Percentiles rank a stretch among this genome's conserved stretches.
Conservation (phyloP, 495 filamentous ascomycete species). For the Thozetella sp. region DNA sequence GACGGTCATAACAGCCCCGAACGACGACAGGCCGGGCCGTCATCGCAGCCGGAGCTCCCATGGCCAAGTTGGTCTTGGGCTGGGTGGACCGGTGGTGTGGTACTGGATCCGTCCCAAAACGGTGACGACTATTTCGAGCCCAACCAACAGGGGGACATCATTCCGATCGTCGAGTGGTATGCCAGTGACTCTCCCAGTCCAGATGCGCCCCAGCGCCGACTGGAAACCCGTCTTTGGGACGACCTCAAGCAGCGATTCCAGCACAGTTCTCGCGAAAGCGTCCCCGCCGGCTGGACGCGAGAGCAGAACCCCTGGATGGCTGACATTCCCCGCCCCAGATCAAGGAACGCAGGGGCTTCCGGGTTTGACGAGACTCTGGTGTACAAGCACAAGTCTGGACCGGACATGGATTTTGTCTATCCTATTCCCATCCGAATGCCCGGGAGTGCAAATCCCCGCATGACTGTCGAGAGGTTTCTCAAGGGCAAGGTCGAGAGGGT, state of each 20-base stretch:
- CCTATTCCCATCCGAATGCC: background rate
- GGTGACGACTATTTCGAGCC: background rate
- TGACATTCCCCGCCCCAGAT: background rate
- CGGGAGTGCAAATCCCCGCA: background rate
- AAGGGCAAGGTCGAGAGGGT: background rate
- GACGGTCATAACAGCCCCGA: background rate
- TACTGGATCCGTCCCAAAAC: background rate
- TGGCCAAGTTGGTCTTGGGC: background rate
- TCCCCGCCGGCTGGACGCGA: background rate
- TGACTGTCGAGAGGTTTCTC: background rate
- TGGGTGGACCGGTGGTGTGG: background rate
- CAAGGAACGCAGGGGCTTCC: background rate
- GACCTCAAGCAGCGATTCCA: background rate
- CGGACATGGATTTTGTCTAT: background rate
- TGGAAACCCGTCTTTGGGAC: background rate
- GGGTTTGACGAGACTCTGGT: background rate
- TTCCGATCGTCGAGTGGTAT: background rate
- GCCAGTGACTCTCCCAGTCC: background rate
- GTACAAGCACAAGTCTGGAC: background rate
- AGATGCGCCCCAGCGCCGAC: background rate
- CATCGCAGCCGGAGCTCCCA: background rate
- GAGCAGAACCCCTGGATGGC: background rate
- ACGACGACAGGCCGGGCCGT: too few relatives aligned
- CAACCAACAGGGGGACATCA: background rate
- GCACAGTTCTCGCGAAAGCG: background rate